phyloP scores from a whole-genome alignment of 768 basidiomycete species.

The Mycena vitilis region DNA sequence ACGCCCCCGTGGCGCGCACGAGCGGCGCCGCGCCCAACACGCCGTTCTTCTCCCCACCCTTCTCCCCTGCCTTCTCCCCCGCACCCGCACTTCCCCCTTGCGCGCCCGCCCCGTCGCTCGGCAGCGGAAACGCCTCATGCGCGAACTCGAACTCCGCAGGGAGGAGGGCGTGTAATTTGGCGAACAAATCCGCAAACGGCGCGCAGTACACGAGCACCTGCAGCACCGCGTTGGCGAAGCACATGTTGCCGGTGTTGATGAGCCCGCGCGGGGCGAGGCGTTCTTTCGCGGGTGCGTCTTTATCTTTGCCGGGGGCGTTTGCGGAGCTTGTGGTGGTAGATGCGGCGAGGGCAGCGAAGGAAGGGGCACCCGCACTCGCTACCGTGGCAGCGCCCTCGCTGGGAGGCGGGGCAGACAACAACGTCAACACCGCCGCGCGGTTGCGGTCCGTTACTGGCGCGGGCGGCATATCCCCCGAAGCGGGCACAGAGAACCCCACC shows the following conservation, averaged over 20 bases:
- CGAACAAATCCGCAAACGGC: conserved; percentile 86
- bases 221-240: conserved; percentile 95
- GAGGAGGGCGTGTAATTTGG: no score
- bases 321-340: conserved; percentile 12
- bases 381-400: conserved; percentile 24
- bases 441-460: conserved; percentile 43
- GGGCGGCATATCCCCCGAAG: conserved; percentile 6
- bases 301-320: background rate
- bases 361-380: no score
- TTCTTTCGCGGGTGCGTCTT: conserved; percentile 23
- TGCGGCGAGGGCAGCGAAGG: conserved; percentile 14
- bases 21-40: conserved; percentile 56
- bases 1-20: conserved; percentile 75
- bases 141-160: no score
- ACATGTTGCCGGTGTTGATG: conserved; percentile 96
- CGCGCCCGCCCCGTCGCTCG: no score
- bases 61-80: conserved; percentile 26
- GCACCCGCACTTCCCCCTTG: no score
- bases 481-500: conserved; percentile 81
- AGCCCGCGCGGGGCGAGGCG: conserved; percentile 72
- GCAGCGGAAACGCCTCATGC: no score
- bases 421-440: conserved; percentile 62
- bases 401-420: conserved; percentile 48
- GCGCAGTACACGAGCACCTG: conserved; percentile 91
- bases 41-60: conserved; percentile 42